Evolutionary conservation across 2,329 filamentous ascomycete genomes (phyloP).

Genomic region (Paecilomyces variotii): DNA sequence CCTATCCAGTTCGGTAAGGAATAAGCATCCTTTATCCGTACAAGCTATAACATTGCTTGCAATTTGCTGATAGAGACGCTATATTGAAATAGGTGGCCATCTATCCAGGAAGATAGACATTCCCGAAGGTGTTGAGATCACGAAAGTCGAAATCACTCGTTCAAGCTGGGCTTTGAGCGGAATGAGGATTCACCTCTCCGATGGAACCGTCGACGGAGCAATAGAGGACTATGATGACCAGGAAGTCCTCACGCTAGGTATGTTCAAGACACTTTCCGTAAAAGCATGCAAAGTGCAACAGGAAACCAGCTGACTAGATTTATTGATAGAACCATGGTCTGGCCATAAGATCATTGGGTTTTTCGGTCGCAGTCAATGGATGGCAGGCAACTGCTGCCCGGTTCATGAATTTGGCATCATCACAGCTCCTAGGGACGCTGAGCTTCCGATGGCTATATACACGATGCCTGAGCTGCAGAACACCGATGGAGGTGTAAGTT

Average conservation of each 20-base stretch:
- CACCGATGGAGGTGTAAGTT: not conserved
- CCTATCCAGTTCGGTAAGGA: slow-evolving; percentile 23
- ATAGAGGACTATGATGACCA: not conserved
- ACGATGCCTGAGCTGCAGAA: slow-evolving; percentile 33
- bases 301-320: slow-evolving; percentile 18
- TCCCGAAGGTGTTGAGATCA: slow-evolving; percentile 19
- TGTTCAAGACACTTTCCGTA: not conserved
- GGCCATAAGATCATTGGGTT: slow-evolving; percentile 41
- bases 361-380: slow-evolving; percentile 31
- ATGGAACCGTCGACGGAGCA: not conserved
- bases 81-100: slow-evolving; percentile 12
- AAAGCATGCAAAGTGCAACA: not conserved
- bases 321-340: not conserved
- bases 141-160: slow-evolving; percentile 21
- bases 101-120: slow-evolving; percentile 21
- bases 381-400: slow-evolving; percentile 12
- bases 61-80: not conserved
- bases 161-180: slow-evolving; percentile 14
- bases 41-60: not conserved
- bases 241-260: not conserved
- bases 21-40: not conserved
- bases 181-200: slow-evolving; percentile 21
- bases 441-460: slow-evolving; percentile 35
- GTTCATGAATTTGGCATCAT: slow-evolving; percentile 41
- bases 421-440: slow-evolving; percentile 33